Conservation (phyloP, 176 grass and related monocot genomes). For the Ensete glaucum region DNA sequence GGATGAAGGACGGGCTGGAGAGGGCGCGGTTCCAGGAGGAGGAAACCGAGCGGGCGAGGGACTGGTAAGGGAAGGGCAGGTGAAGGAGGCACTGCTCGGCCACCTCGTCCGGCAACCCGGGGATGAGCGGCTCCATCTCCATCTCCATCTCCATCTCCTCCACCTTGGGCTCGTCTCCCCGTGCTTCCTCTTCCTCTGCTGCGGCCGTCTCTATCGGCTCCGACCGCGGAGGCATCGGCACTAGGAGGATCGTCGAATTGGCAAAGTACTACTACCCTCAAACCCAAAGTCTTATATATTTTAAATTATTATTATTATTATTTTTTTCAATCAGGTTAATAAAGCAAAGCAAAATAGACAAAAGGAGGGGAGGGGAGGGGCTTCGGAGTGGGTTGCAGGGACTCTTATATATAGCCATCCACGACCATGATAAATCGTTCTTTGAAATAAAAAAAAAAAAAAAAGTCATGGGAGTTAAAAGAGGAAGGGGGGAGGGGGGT, state of each 20-base stretch:
- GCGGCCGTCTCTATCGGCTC: slow-evolving; percentile 52
- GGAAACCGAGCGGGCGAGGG: slow-evolving; percentile 78
- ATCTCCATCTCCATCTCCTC: slow-evolving; percentile 23
- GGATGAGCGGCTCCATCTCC: slow-evolving; percentile 55
- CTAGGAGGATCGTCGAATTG: slow-evolving; percentile 9
- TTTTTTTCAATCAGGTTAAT: not conserved
- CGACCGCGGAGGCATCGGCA: slow-evolving; percentile 47
- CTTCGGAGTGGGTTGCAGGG: not conserved
- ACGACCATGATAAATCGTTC: not conserved
- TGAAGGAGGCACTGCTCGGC: slow-evolving; percentile 98
- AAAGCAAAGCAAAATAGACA: not conserved
- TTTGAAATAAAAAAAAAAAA: not conserved
- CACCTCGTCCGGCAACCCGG: slow-evolving; percentile 82
- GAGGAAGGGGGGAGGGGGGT: too few species aligned
- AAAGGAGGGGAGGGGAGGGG: not conserved
- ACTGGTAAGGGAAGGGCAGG: slow-evolving; percentile 93
- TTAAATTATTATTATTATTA: not conserved
- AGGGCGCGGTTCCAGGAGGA: slow-evolving; percentile 80
- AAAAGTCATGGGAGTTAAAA: not conserved
- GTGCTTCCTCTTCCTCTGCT: slow-evolving; percentile 45
- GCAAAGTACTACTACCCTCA: not conserved
- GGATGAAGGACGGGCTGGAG: slow-evolving; percentile 33
- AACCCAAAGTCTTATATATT: not conserved
- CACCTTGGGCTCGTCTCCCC: slow-evolving; percentile 21
- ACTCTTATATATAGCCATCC: slow-evolving; percentile 3